phyloP scores from a whole-genome alignment of 371 early-diverging fungal genomes.

The Umbelopsis sp. region DNA sequence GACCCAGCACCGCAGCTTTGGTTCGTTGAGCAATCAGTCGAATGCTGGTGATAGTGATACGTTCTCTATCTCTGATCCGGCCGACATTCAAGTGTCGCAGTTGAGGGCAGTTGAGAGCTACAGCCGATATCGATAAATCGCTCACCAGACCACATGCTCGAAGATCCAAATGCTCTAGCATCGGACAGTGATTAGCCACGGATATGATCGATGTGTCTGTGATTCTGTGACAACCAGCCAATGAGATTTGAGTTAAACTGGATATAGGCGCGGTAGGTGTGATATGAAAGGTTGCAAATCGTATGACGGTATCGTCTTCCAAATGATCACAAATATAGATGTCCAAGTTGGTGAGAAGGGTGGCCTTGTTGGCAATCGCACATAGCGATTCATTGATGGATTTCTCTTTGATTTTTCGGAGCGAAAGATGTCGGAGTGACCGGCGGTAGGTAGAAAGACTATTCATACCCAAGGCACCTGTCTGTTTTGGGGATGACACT shows the following conservation, averaged over 20 bases:
- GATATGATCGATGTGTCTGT: conserved; percentile 49
- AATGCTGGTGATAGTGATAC: conserved; percentile 53
- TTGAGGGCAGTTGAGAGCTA: conserved; percentile 51
- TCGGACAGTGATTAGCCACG: conserved; percentile 47
- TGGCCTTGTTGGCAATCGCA: conserved; percentile 31
- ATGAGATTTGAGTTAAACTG: conserved; percentile 44
- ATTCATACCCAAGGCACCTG: neutral
- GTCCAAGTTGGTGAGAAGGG: conserved; percentile 35
- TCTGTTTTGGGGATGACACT: conserved; percentile 13
- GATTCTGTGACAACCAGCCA: conserved; percentile 60
- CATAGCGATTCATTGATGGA: conserved; percentile 32
- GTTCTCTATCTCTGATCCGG: conserved; percentile 52
- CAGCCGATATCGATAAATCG: conserved; percentile 49
- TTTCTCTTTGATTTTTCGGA: conserved; percentile 42
- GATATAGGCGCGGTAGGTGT: conserved; percentile 22
- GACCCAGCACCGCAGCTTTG: conserved; percentile 51
- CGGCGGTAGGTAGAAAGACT: conserved; percentile 24
- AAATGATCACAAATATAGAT: conserved; percentile 48
- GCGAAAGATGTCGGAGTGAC: conserved; percentile 24
- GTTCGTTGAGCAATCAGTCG: conserved; percentile 53
- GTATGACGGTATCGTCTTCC: conserved; percentile 27
- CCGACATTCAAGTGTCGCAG: conserved; percentile 63
- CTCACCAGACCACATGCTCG: conserved; percentile 60
- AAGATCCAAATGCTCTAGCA: conserved; percentile 55
- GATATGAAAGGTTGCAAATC: conserved; percentile 25